These are phyloP conservation scores for Rhynchospora breviuscula DNA, from an alignment of 176 grass and related monocot species.

Conservation along the genomic window DNA sequence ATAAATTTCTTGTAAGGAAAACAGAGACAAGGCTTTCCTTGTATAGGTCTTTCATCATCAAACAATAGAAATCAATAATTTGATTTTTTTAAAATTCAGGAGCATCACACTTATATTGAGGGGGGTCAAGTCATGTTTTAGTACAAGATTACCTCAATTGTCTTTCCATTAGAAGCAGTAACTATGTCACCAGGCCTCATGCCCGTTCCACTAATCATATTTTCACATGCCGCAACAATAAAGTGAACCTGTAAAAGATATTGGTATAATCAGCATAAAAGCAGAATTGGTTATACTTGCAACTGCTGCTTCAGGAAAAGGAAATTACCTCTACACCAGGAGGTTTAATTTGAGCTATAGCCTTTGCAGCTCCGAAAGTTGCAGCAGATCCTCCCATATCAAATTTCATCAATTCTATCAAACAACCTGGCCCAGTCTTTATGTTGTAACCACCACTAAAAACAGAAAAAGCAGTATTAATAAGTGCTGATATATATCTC, in stretches of 20 bases:
- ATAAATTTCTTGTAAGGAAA: neutral
- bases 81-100: neutral
- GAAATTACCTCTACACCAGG: conserved; percentile 76
- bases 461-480: conserved; percentile 5
- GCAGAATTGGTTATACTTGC: neutral
- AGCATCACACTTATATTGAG: conserved; percentile 2
- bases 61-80: neutral
- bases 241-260: conserved; percentile 72
- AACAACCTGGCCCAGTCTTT: conserved; percentile 84
- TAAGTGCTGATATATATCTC: neutral
- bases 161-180: conserved; percentile 96
- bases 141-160: conserved; percentile 63
- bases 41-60: neutral
- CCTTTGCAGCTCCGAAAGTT: conserved; percentile 90
- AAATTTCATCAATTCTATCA: conserved; percentile 92
- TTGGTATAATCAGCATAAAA: neutral
- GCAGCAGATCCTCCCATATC: conserved; percentile 98
- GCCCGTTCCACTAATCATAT: conserved; percentile 99
- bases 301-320: neutral
- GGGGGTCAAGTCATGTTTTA: neutral
- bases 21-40: neutral
- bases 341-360: conserved; percentile 90
- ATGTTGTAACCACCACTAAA: conserved; percentile 98
- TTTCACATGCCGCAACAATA: conserved; percentile 98
- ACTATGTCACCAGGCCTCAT: conserved; percentile 99